Evolutionary conservation across 2,329 filamentous ascomycete genomes (phyloP), one percentile per base, ranked within the genome.

Genomic region (Cladosporium sphaerospermum): DNA sequence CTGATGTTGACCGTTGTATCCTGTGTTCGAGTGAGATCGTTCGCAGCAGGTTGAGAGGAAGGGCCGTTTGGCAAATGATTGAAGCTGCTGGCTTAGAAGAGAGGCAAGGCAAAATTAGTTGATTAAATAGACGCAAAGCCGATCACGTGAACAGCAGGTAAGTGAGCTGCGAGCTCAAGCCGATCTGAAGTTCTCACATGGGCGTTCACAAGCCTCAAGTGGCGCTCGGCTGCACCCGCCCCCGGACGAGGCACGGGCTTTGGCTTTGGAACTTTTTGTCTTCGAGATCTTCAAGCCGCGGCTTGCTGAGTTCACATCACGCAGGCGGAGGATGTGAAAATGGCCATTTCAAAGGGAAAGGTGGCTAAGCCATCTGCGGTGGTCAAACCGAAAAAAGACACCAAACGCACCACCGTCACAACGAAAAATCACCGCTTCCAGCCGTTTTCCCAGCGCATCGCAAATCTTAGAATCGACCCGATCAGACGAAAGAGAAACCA

Each of bases 391-490:
- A 61, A 64, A 49, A 88, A 86, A 73, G 78, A 75, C 47, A 64
- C 58, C 28, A 62, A 61, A 43, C 65, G 78, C 59, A 89, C 87
- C 67, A 95, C 89, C 23, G 76, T 78, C 47, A 88, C 90, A 61
- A 84, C 85, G 57, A 91, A 89, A 67, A 86, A 89, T 49, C 89
- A 96, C 73, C 81, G 88, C 68, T 97, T 89, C 82, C 87, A 96
- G 73, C 86, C 88, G 57, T 97, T 97, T 73, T 88, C 86, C 55
- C 82, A 85, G 67, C 93, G 95, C 70, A 88, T 97, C 69, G 83
- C 88, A 58, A 93, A 91, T 70, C 81, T 97, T 66, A 93, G 89
- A 72, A 85, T 99, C 73, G 92, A 99, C 65, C 93, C 93, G 43
- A 81, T 99, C 61, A 89, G 93, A 71, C 86, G 86, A 73, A 86